Conservation (phyloP, 2,329 filamentous ascomycete genomes). For the Diaporthe ilicicola region DNA sequence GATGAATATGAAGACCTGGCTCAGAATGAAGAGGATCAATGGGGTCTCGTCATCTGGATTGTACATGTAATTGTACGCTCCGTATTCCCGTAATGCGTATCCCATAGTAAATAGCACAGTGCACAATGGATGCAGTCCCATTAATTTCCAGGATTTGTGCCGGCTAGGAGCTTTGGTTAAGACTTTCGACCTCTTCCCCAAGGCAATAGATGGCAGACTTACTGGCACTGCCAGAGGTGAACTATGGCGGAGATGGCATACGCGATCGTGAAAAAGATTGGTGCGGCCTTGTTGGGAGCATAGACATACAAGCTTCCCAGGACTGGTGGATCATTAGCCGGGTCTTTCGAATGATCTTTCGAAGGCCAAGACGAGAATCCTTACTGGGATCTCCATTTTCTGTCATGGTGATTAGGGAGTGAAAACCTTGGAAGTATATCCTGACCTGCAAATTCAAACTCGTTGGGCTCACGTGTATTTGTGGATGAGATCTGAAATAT, state of each 20-base stretch:
- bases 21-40: slow-evolving; percentile 43
- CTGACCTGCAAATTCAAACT: background rate
- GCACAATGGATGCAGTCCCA: slow-evolving; percentile 59
- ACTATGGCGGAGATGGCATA: slow-evolving; percentile 54
- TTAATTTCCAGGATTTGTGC: slow-evolving; percentile 60
- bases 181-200: background rate
- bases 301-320: slow-evolving; percentile 53
- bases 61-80: slow-evolving; percentile 53
- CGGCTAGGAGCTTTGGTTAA: slow-evolving; percentile 46
- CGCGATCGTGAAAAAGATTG: slow-evolving; percentile 59
- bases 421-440: too few species aligned
- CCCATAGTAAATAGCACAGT: slow-evolving; percentile 60
- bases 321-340: background rate
- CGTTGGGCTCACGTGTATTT: too few species aligned
- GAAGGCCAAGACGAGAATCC: background rate
- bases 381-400: background rate
- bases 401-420: background rate
- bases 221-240: slow-evolving; percentile 63
- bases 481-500: too few species aligned
- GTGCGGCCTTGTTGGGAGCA: slow-evolving; percentile 62
- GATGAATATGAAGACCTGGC: slow-evolving; percentile 48
- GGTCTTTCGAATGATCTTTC: too few species aligned
- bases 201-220: slow-evolving; percentile 30
- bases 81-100: slow-evolving; percentile 61
- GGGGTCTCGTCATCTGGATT: slow-evolving; percentile 25